Evolutionary conservation across 2,329 filamentous ascomycete species (phyloP).

Genomic region (Calonectria fujianensis): DNA sequence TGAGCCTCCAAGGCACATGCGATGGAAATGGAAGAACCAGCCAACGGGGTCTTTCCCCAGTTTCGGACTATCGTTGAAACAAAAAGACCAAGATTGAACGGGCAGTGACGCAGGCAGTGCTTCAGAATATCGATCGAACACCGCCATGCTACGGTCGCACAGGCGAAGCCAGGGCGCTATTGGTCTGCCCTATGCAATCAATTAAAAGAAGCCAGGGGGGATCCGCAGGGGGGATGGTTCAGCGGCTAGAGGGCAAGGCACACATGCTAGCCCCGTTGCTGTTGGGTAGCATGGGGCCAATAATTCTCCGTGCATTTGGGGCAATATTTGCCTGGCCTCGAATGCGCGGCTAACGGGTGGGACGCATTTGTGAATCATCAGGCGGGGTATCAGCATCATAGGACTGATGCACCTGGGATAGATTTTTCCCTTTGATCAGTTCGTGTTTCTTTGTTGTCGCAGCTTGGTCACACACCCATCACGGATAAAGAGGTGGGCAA

Average conservation of each 20-base stretch:
- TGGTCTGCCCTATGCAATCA: conserved; percentile 3
- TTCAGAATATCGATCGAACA: neutral
- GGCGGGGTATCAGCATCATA: neutral
- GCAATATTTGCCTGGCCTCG: neutral
- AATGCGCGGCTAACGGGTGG: neutral
- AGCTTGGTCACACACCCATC: neutral
- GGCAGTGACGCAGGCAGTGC: neutral
- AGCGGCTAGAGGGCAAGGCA: neutral
- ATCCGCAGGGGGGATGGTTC: neutral
- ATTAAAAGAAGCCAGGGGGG: neutral
- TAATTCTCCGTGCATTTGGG: neutral
- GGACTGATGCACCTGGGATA: neutral
- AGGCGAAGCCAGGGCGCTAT: neutral
- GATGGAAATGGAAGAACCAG: neutral
- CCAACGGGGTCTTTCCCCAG: neutral
- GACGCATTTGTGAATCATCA: neutral
- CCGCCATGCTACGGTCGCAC: neutral
- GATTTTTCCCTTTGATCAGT: neutral
- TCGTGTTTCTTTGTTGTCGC: neutral
- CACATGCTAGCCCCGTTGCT: too few species aligned
- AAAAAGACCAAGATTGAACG: neutral
- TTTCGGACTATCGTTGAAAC: neutral
- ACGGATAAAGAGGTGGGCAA: neutral
- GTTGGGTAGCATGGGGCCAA: neutral
- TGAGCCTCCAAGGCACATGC: neutral